A percentile compares a stretch with the other conserved stretches of the same genome.
These are phyloP conservation scores for Talaromyces islandicus DNA, from an alignment of 2,329 filamentous ascomycete genomes.

Conservation along the genomic window DNA sequence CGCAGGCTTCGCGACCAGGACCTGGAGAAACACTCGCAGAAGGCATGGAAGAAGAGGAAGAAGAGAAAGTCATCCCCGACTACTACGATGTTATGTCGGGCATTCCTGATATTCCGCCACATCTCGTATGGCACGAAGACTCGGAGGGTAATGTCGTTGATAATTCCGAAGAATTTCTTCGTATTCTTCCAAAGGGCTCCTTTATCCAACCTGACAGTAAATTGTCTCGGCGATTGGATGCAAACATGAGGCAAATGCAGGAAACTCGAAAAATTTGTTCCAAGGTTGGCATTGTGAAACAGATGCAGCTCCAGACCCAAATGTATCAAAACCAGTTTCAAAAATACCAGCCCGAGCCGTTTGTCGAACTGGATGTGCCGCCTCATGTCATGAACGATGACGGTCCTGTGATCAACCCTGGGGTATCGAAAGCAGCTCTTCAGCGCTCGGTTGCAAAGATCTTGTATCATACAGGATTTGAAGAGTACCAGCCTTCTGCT, in stretches of 20 bases:
- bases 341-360: constrained; percentile 87
- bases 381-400: constrained; percentile 86
- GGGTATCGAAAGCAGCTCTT: constrained; percentile 74
- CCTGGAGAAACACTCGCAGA: constrained; percentile 77
- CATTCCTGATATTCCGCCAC: constrained; percentile 75
- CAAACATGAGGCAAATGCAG: constrained; percentile 91
- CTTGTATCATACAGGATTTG: constrained; percentile 93
- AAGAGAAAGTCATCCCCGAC: constrained; percentile 79
- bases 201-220: constrained; percentile 71
- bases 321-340: constrained; percentile 97
- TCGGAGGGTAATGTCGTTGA: constrained; percentile 83
- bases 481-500: constrained; percentile 93
- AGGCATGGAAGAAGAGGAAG: constrained; percentile 77
- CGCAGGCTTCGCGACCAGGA: constrained; percentile 43
- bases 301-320: constrained; percentile 98
- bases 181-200: constrained; percentile 65
- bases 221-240: constrained; percentile 73
- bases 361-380: constrained; percentile 78
- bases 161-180: constrained; percentile 76
- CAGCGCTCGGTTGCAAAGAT: constrained; percentile 90
- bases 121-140: constrained; percentile 83
- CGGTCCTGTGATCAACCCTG: constrained; percentile 78
- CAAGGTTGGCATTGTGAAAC: constrained; percentile 96
- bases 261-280: constrained; percentile 93
- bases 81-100: constrained; percentile 87